Conservation (phyloP, 2,329 filamentous ascomycete species). For the Colletotrichum liaoningense region DNA sequence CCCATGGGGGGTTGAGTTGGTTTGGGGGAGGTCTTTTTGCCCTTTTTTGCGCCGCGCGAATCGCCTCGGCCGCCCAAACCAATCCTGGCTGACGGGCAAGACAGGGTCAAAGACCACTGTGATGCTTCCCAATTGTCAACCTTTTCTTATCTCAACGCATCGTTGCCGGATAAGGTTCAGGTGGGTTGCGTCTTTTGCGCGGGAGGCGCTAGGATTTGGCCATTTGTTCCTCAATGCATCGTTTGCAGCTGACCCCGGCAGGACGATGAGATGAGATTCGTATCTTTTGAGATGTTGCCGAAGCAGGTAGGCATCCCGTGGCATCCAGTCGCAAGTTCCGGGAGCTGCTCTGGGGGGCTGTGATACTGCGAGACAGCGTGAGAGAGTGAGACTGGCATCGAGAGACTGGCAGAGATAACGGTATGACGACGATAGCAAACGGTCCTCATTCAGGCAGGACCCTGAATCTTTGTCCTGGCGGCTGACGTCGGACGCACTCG, state of each 20-base stretch:
- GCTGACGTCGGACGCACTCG: constrained; percentile 17
- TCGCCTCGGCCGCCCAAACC: not conserved
- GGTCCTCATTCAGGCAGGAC: constrained; percentile 15
- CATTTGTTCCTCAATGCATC: constrained; percentile 24
- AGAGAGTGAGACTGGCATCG: not conserved
- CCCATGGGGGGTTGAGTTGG: not conserved
- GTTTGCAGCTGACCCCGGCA: constrained; percentile 19
- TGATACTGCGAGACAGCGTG: not conserved
- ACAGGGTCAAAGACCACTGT: not conserved
- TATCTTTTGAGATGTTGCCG: not conserved
- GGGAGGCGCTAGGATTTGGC: constrained; percentile 21
- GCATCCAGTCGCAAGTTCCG: constrained; percentile 16
- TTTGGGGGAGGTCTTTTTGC: not conserved
- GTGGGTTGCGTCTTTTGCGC: constrained; percentile 32
- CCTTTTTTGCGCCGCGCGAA: not conserved
- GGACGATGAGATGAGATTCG: not conserved
- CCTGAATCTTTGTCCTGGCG: constrained; percentile 21
- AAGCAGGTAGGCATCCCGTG: not conserved
- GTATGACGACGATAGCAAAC: not conserved
- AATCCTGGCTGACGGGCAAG: not conserved
- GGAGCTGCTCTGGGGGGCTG: not conserved
- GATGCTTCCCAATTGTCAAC: not conserved
- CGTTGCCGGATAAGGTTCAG: constrained; percentile 23
- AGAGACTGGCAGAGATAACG: constrained; percentile 2
- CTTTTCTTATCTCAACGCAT: constrained; percentile 4